Base-by-base conservation (phyloP, 345 rosid genomes). In the Cochlearia excelsa region DNA sequence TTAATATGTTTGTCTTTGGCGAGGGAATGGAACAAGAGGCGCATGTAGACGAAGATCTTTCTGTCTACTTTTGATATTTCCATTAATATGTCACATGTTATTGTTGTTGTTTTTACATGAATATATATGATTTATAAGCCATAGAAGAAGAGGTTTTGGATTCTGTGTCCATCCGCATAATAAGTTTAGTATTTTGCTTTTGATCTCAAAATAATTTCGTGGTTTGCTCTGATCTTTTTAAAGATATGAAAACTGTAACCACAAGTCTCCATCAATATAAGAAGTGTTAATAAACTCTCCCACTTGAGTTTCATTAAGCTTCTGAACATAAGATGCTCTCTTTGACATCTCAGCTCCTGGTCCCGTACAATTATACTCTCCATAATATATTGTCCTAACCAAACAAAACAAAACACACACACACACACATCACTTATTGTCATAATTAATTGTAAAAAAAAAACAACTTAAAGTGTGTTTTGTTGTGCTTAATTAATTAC, bases 331-430 rank as follows among this genome's bases (percentile, higher is more conserved):
- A 4, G 87, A 42, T 23, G 84, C 81, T 61, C 96, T 84, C 56
- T 68, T 27, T 0, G 50, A 74, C 79, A 68, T 57, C 37, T 78
- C 75, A 0, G 97, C 83, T 61, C 98, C 97, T 31, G 79, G 59
- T 4, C 97, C 98, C 1, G 77, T 28, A 74, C 96, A 92, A 47
- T 80, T 81, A 60, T 83, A 86, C 68, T 86, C 90, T 55, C 87
- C 95, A 45, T 78, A 86, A 69, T 75, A 88, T 57, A 84, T 9
- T 1, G 80, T 83, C 87, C 98, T 91, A 83, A 28, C 46, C 11
- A 6, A 7, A 33, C 40, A 6, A 53, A 4, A 10, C 45, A 29
- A 1, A 34, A 34, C 6, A 28, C n/a, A 29, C 3, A 34, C 35
- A 33, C 35, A 33, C 23, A 16, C 23, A 33, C 16, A 23, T 29